A percentile compares a stretch with the other conserved stretches of the same genome.
Conservation (phyloP, 805 yeast genomes). For the Suhomyces sp. region DNA sequence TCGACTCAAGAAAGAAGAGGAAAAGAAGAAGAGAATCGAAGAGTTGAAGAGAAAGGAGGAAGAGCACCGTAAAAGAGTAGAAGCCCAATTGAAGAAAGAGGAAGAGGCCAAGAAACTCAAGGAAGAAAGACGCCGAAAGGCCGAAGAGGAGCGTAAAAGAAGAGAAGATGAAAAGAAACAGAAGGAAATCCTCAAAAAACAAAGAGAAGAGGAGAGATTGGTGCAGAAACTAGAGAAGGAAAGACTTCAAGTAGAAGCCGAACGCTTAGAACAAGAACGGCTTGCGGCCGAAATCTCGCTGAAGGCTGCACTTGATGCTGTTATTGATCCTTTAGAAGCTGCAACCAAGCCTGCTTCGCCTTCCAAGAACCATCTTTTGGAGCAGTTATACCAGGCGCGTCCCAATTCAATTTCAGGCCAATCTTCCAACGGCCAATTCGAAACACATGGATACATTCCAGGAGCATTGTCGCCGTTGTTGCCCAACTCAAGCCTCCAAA, state of each 20-base stretch:
- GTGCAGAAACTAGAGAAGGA: conserved; percentile 7
- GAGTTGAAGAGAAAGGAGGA: conserved; percentile 31
- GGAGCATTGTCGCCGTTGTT: not conserved
- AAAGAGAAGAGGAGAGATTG: conserved; percentile 12
- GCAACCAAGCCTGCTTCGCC: conserved; percentile 6
- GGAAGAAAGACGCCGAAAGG: conserved; percentile 23
- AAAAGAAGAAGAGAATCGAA: conserved; percentile 44
- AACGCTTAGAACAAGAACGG: conserved; percentile 6
- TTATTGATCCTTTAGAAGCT: not conserved
- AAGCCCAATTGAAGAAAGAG: conserved; percentile 27
- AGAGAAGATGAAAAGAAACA: conserved; percentile 24
- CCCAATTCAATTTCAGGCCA: conserved; percentile 16
- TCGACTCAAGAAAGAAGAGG: conserved; percentile 43
- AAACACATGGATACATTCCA: conserved; percentile 1
- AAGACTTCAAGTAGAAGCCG: conserved; percentile 5
- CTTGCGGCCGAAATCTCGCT: conserved; percentile 1
- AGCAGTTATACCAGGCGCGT: conserved; percentile 34
- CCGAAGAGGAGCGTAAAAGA: conserved; percentile 22
- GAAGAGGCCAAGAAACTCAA: conserved; percentile 24
- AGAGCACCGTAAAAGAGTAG: conserved; percentile 29
- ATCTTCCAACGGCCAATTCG: not conserved
- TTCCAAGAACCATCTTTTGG: conserved; percentile 25
- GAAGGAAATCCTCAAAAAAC: conserved; percentile 12
- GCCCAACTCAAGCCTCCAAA: not conserved
- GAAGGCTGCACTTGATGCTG: not conserved